A percentile compares a stretch with the other conserved stretches of the same genome.
Conservation (phyloP, 1,284 basidiomycete genomes). For the Heterobasidion annosum region DNA sequence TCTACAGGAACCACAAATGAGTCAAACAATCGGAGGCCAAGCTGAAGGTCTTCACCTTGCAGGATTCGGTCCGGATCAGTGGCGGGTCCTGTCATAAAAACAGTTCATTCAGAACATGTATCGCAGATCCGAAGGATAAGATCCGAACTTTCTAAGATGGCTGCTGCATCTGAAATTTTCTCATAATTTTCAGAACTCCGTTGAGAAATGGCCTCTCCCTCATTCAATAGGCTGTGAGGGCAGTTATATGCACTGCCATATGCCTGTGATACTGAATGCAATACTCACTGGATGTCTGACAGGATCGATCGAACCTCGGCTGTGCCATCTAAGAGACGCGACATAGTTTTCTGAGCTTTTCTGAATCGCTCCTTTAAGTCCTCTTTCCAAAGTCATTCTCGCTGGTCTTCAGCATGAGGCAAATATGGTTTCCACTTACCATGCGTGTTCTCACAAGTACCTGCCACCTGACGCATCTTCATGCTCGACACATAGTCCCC, state of each 20-base stretch:
- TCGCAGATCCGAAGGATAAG: background rate
- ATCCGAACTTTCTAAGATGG: slow-evolving; percentile 43
- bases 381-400: slow-evolving; percentile 24
- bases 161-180: slow-evolving; percentile 43
- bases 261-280: background rate
- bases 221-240: slow-evolving; percentile 40
- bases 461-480: slow-evolving; percentile 74
- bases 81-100: background rate
- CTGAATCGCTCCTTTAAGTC: slow-evolving; percentile 47
- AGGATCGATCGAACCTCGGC: slow-evolving; percentile 47
- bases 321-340: slow-evolving; percentile 46
- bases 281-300: slow-evolving; percentile 37
- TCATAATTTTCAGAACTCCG: slow-evolving; percentile 51
- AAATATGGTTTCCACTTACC: slow-evolving; percentile 29
- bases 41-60: background rate
- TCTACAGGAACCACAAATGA: background rate
- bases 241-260: slow-evolving; percentile 4
- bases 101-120: background rate
- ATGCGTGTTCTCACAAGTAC: slow-evolving; percentile 64
- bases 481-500: slow-evolving; percentile 71
- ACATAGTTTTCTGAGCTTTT: slow-evolving; percentile 45
- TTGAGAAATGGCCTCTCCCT: slow-evolving; percentile 43
- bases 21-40: background rate
- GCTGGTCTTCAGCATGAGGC: background rate
- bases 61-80: background rate